Conservation (phyloP, 83 land plant species). For the Diphasiastrum complanatum region DNA sequence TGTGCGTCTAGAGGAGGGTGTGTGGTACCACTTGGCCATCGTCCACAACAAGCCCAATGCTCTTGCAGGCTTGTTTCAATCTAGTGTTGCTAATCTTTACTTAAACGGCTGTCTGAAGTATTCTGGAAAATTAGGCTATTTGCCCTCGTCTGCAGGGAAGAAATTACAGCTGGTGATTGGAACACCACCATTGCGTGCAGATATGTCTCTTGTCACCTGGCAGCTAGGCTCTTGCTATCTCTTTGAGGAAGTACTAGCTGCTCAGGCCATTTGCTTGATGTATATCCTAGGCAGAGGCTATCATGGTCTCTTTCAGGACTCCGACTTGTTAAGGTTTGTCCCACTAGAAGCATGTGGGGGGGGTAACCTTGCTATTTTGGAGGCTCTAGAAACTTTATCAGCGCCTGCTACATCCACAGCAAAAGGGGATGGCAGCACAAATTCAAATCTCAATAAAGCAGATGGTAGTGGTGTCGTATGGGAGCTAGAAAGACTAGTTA, state of each 20-base stretch:
- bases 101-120: slow-evolving; percentile 82
- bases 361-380: slow-evolving; percentile 86
- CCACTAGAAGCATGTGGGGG: slow-evolving; percentile 98
- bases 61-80: slow-evolving; percentile 91
- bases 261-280: slow-evolving; percentile 82
- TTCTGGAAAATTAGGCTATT: slow-evolving; percentile 91
- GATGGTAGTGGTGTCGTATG: slow-evolving; percentile 88
- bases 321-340: slow-evolving; percentile 74
- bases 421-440: slow-evolving; percentile 45
- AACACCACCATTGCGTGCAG: slow-evolving; percentile 51
- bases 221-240: slow-evolving; percentile 81
- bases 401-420: slow-evolving; percentile 43
- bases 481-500: slow-evolving; percentile 77
- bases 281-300: slow-evolving; percentile 84
- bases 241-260: slow-evolving; percentile 84
- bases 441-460: slow-evolving; percentile 32
- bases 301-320: slow-evolving; percentile 91
- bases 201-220: slow-evolving; percentile 60
- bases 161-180: slow-evolving; percentile 83
- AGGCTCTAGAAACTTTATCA: slow-evolving; percentile 68
- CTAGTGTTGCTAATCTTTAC: slow-evolving; percentile 84
- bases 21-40: slow-evolving; percentile 87
- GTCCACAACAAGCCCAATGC: slow-evolving; percentile 99
- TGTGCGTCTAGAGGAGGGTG: slow-evolving; percentile 72
- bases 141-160: slow-evolving; percentile 81